Percentiles rank a stretch among this genome's conserved stretches.
These are phyloP conservation scores for Polychytrium aggregatum DNA, from an alignment of 192 early-diverging fungal species.

Conservation along the genomic window DNA sequence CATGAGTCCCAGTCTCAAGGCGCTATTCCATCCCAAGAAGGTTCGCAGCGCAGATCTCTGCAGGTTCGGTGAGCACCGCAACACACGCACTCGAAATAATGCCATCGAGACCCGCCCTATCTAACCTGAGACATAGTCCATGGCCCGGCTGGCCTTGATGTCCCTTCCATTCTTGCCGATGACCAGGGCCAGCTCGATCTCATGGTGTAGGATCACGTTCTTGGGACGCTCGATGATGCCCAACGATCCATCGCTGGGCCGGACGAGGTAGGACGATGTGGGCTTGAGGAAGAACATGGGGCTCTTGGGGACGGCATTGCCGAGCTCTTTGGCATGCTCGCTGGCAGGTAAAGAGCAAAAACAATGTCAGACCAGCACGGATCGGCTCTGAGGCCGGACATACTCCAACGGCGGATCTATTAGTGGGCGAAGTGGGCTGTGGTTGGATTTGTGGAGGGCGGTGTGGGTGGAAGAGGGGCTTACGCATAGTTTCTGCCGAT, in stretches of 20 bases:
- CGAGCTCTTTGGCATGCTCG: constrained; percentile 90
- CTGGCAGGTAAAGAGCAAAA: constrained; percentile 13
- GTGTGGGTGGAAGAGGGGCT: too few species aligned
- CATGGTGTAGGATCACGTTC: constrained; percentile 75
- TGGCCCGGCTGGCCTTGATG: constrained; percentile 49
- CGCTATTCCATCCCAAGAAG: constrained; percentile 21
- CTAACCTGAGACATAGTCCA: too few species aligned
- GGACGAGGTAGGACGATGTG: constrained; percentile 60
- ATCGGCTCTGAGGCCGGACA: neutral
- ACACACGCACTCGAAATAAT: too few species aligned
- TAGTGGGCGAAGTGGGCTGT: neutral
- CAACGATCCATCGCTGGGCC: too few species aligned
- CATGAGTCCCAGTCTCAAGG: constrained; percentile 1
- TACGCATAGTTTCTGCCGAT: constrained; percentile 86
- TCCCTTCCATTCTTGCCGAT: constrained; percentile 72
- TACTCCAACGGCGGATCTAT: neutral
- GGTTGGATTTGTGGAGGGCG: too few species aligned
- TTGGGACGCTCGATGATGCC: constrained; percentile 71
- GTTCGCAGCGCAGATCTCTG: too few species aligned
- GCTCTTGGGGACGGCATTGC: constrained; percentile 73
- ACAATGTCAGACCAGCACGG: neutral
- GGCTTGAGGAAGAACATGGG: constrained; percentile 96
- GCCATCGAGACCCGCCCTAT: too few species aligned
- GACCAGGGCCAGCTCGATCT: constrained; percentile 87
- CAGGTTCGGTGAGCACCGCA: too few species aligned